Evolutionary conservation across 2,329 filamentous ascomycete species (phyloP), one percentile per base, ranked within the genome.

Genomic region (Atkinsonella texensis): DNA sequence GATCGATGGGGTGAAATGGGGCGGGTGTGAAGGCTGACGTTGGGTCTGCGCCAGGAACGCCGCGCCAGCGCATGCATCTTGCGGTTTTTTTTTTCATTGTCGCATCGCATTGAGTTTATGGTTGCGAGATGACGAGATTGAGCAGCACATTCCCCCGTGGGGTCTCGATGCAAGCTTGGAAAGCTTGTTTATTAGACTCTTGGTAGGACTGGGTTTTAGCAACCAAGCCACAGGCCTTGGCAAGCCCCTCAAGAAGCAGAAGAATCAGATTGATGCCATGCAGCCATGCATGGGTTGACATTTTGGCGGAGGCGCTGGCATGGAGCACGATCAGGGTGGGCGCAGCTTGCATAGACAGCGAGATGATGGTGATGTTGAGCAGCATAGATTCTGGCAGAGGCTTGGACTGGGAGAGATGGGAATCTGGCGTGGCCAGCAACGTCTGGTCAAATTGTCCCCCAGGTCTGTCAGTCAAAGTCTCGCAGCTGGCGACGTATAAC

Each of bases 31-130:
- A 13, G 45, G 45, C 50, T 47, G 17, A 13, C 3, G 20, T n/a
- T n/a, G 51, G 38, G 51, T 38, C 51, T 47, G 51, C 42, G 48
- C 39, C 18, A 2, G 39, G 44, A 12, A 50, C 38, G 48, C 52
- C 51, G 51, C 51, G 51, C 47, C 51, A 42, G 18, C 49, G 15
- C 15, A 12, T 38, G 33, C 33, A 35, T 13, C 9, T 35, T 23
- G 20, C 33, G 15, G 10, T 9, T 20, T 42, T n/a, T 9, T 12
- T 12, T 15, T 17, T 9, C n/a, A 15, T 15, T 13, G 15, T 15
- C 35, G 35, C 10, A 10, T 38, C 35, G 35, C 35, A 38, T 38
- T 38, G 35, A 38, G 4, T 38, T 38, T 38, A 3, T 35, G 33
- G 13, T 35, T 35, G 10, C 33, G 9, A 13, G 33, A 35, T 35